Evolutionary conservation across 805 yeast genomes (phyloP).

Genomic region (Maudiozyma turicensis): DNA sequence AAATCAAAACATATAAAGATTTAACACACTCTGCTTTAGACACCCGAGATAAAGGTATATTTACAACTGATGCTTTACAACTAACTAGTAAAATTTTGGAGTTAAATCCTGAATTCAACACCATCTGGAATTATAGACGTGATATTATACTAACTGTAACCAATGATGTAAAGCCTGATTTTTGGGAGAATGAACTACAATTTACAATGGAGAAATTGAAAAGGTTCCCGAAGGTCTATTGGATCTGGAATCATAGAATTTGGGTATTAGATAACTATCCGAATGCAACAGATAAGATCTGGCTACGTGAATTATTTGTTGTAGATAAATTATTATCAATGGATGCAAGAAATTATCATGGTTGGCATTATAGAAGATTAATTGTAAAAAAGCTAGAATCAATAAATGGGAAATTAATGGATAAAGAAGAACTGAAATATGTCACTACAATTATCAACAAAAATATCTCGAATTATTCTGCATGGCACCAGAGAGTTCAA

Average conservation of each 20-base stretch:
- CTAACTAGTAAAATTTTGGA: slow-evolving; percentile 49
- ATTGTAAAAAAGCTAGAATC: slow-evolving; percentile 37
- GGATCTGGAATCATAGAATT: slow-evolving; percentile 91
- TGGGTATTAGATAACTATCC: slow-evolving; percentile 63
- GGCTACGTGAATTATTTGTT: slow-evolving; percentile 62
- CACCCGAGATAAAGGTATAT: slow-evolving; percentile 23
- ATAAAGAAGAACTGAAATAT: slow-evolving; percentile 55
- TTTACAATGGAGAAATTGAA: slow-evolving; percentile 52
- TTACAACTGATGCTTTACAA: slow-evolving; percentile 35
- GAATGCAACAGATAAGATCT: slow-evolving; percentile 35
- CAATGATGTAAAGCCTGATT: slow-evolving; percentile 18
- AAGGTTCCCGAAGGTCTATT: slow-evolving; percentile 77
- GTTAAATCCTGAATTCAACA: slow-evolving; percentile 77
- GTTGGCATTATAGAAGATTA: slow-evolving; percentile 87
- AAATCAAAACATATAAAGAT: slow-evolving; percentile 45
- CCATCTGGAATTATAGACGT: slow-evolving; percentile 84
- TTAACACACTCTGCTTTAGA: slow-evolving; percentile 38
- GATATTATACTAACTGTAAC: slow-evolving; percentile 40
- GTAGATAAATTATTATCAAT: slow-evolving; percentile 56
- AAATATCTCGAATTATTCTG: slow-evolving; percentile 87
- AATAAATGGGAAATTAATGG: slow-evolving; percentile 22
- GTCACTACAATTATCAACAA: slow-evolving; percentile 70
- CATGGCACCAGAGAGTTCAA: slow-evolving; percentile 85
- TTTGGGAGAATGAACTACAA: slow-evolving; percentile 46
- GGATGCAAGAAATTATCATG: slow-evolving; percentile 86